Conservation (phyloP, 805 yeast species). For the Ogataea angusta region DNA sequence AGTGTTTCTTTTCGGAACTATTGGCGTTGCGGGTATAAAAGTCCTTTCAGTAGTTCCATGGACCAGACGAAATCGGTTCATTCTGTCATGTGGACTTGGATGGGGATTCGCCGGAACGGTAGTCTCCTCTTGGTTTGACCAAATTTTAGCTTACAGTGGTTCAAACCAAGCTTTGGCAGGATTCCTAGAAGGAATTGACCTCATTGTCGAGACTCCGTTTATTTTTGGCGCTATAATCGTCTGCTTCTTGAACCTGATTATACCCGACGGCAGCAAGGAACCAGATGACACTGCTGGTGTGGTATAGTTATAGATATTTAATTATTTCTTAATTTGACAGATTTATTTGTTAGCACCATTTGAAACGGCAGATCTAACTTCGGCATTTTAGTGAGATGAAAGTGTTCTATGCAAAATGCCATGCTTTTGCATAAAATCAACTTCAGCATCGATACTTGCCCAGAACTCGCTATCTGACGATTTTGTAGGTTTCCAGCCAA, state of each 20-base stretch:
- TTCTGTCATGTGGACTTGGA: slow-evolving; percentile 40
- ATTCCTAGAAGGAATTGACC: slow-evolving; percentile 41
- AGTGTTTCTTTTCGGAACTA: slow-evolving; percentile 38
- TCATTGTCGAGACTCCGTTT: slow-evolving; percentile 40
- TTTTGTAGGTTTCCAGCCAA: slow-evolving; percentile 1
- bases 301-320: too few species aligned
- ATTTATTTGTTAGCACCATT: too few species aligned
- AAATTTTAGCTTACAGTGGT: slow-evolving; percentile 40
- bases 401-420: not conserved
- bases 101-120: slow-evolving; percentile 43
- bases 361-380: too few species aligned
- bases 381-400: too few species aligned
- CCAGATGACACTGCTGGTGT: too few species aligned
- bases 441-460: not conserved
- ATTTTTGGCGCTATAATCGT: slow-evolving; percentile 23
- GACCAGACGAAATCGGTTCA: slow-evolving; percentile 42
- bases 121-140: slow-evolving; percentile 38
- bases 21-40: slow-evolving; percentile 34
- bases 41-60: slow-evolving; percentile 33
- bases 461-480: slow-evolving; percentile 5
- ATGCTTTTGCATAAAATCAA: not conserved
- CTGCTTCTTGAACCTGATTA: slow-evolving; percentile 17
- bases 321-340: too few species aligned
- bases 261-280: slow-evolving; percentile 9
- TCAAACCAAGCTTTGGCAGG: slow-evolving; percentile 36